These are phyloP conservation scores for Herpetospermum pedunculosum DNA, from an alignment of 306 rosid species.

Conservation along the genomic window DNA sequence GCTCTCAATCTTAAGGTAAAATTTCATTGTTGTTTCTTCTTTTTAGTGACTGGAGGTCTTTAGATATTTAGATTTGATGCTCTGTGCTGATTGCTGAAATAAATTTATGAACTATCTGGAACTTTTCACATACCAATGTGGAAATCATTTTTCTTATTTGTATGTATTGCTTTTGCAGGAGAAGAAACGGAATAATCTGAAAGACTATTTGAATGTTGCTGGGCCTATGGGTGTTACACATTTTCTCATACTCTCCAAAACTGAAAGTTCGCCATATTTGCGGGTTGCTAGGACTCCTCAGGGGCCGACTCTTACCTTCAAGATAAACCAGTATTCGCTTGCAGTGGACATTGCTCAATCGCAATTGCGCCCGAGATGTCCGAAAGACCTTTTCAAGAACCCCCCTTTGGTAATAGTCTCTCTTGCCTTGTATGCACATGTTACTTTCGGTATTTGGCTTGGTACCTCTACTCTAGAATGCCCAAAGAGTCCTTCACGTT, in stretches of 20 bases:
- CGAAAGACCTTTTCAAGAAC: slow-evolving; percentile 78
- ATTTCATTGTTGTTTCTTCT: background rate
- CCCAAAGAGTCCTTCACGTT: background rate
- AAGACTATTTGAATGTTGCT: slow-evolving; percentile 81
- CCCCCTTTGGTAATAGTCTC: slow-evolving; percentile 62
- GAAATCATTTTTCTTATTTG: background rate
- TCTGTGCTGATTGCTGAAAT: background rate
- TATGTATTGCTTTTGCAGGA: slow-evolving; percentile 38
- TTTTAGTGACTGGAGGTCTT: background rate
- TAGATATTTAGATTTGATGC: background rate
- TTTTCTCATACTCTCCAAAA: slow-evolving; percentile 87
- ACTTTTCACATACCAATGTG: slow-evolving; percentile 9
- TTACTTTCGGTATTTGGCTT: background rate
- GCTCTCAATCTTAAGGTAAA: slow-evolving; percentile 71
- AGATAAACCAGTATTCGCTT: slow-evolving; percentile 63
- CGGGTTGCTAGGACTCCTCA: slow-evolving; percentile 92
- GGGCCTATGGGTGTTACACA: slow-evolving; percentile 98
- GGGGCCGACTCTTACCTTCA: slow-evolving; percentile 89
- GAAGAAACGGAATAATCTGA: slow-evolving; percentile 75
- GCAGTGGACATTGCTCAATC: slow-evolving; percentile 70
- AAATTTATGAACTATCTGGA: background rate
- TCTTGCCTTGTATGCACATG: no score
- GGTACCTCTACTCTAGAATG: background rate
- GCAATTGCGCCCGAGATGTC: slow-evolving; percentile 79
- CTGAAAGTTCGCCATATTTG: slow-evolving; percentile 55